phyloP scores from a whole-genome alignment of 805 yeast species.

The Lipomyces kockii region DNA sequence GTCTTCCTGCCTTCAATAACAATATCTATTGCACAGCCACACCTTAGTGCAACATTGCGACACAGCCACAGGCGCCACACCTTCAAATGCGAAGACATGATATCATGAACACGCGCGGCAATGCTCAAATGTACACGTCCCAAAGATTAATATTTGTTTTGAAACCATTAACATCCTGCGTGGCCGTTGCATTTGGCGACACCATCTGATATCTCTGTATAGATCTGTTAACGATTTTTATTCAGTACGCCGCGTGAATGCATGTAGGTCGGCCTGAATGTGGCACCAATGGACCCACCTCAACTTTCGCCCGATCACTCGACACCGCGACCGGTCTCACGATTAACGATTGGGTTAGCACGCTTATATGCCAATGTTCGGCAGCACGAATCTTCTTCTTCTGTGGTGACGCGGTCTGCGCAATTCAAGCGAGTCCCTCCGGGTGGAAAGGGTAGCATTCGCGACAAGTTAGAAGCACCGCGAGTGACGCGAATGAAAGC shows the following conservation, averaged over 20 bases:
- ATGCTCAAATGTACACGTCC: no score
- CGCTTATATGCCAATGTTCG: constrained; percentile 7
- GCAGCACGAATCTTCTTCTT: not conserved
- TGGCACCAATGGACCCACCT: constrained; percentile 2
- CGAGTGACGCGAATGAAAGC: not conserved
- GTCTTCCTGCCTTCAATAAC: no score
- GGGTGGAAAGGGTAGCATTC: not conserved
- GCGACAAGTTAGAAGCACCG: not conserved
- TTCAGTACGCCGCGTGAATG: not conserved
- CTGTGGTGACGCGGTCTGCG: not conserved
- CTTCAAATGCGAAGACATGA: not conserved
- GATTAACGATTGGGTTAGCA: constrained; percentile 16
- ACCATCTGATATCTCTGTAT: not conserved
- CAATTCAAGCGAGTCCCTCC: not conserved
- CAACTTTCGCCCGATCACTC: constrained; percentile 6
- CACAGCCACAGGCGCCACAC: constrained; percentile 3
- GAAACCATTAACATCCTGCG: no score
- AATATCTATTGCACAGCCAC: not conserved
- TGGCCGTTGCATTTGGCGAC: not conserved
- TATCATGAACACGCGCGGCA: not conserved
- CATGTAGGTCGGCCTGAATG: not conserved
- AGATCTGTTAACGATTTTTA: not conserved
- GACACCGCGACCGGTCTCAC: constrained; percentile 12
- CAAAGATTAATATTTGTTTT: no score
- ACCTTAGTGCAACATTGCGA: not conserved